Conservation (phyloP, 768 basidiomycete species). For the Candolleomyces aberdarensis region DNA sequence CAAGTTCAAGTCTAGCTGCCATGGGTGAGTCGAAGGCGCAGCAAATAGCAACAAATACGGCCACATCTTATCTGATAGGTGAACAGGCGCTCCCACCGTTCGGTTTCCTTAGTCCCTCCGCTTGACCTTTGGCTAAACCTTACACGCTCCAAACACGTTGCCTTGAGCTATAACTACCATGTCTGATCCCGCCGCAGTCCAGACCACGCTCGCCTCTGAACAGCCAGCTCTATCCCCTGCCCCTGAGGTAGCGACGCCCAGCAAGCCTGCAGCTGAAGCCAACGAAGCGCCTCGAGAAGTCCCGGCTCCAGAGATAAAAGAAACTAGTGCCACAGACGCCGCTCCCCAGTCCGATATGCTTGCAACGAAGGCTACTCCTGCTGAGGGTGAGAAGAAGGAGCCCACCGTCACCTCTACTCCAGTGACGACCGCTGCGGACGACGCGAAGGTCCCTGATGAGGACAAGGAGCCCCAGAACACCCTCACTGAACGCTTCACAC, state of each 20-base stretch:
- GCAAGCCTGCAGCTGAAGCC: not conserved
- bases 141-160: not conserved
- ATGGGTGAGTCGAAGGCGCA: slow-evolving; percentile 21
- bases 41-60: slow-evolving; percentile 16
- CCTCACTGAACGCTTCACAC: slow-evolving; percentile 66
- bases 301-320: not conserved
- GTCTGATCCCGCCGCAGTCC: not conserved
- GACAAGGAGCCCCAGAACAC: slow-evolving; percentile 61
- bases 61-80: not conserved
- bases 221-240: not conserved
- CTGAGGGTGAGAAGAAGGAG: slow-evolving; percentile 16
- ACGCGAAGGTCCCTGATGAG: slow-evolving; percentile 15
- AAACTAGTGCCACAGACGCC: slow-evolving; percentile 6
- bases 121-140: not conserved
- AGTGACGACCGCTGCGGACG: slow-evolving; percentile 7
- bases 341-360: slow-evolving; percentile 13
- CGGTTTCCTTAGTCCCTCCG: not conserved
- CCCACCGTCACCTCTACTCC: slow-evolving; percentile 9
- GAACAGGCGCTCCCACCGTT: not conserved
- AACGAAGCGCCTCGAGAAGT: not conserved
- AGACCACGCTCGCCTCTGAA: not conserved
- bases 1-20: slow-evolving; percentile 25
- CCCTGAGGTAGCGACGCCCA: not conserved
- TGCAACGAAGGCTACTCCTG: slow-evolving; percentile 11
- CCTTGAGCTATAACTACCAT: not conserved